Evolutionary conservation across 2,329 filamentous ascomycete genomes (phyloP).

Genomic region (Arthrinium phaeospermum): DNA sequence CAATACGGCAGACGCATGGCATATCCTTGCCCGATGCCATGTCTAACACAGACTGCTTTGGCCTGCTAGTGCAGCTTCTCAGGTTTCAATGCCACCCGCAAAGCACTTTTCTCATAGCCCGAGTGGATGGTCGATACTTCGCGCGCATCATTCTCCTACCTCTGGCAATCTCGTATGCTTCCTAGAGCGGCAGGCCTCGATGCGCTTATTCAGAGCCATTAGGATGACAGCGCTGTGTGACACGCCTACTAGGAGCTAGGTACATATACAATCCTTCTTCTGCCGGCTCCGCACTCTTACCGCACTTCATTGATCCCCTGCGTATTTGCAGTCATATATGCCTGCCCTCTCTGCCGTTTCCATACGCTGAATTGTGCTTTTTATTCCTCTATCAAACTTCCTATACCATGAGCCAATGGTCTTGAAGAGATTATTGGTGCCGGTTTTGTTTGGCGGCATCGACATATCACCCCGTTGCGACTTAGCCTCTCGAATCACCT

Average conservation of each 20-base stretch:
- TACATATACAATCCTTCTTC: constrained; percentile 12
- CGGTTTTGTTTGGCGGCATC: neutral
- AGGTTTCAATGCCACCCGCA: neutral
- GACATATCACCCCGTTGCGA: neutral
- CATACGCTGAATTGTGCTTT: neutral
- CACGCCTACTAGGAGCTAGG: neutral
- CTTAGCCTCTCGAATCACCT: neutral
- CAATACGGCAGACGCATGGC: neutral
- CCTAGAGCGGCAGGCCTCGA: neutral
- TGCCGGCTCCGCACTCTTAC: neutral
- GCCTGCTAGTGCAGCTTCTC: neutral
- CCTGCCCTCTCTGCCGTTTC: too few species aligned
- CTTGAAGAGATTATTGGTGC: neutral
- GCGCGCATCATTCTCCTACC: neutral
- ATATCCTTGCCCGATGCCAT: neutral
- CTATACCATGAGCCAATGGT: neutral
- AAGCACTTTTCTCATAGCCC: neutral
- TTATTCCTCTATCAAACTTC: neutral
- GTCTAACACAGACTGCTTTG: neutral
- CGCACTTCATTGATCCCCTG: neutral
- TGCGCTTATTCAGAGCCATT: neutral
- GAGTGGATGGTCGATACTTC: neutral
- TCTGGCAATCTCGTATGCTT: neutral
- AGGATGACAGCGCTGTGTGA: neutral
- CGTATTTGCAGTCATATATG: neutral